Conservation (phyloP, 2,329 filamentous ascomycete species). For the Talaromyces sp. region DNA sequence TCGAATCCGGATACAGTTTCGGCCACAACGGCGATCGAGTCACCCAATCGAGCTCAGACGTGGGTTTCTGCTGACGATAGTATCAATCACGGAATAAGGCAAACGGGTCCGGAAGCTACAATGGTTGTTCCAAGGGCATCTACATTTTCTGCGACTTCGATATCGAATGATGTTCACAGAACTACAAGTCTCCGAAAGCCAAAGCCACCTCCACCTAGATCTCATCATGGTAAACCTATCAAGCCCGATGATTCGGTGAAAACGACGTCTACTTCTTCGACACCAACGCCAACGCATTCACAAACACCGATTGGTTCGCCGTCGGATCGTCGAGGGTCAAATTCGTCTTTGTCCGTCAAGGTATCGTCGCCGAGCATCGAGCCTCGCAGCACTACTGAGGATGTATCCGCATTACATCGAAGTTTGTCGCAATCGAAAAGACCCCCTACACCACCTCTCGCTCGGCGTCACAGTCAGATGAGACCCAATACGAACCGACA, state of each 20-base stretch:
- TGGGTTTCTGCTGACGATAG: background rate
- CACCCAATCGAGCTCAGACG: background rate
- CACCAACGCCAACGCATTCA: background rate
- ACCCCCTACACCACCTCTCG: slow-evolving; percentile 48
- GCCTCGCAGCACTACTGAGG: background rate
- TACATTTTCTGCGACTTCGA: slow-evolving; percentile 41
- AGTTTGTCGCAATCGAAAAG: slow-evolving; percentile 38
- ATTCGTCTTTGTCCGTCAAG: slow-evolving; percentile 55
- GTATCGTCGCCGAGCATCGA: slow-evolving; percentile 32
- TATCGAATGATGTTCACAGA: slow-evolving; percentile 44
- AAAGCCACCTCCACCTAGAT: slow-evolving; percentile 70
- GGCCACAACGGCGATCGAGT: background rate
- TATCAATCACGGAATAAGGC: background rate
- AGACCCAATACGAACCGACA: slow-evolving; percentile 31
- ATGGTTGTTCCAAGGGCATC: slow-evolving; percentile 25
- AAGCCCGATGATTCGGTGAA: slow-evolving; percentile 38
- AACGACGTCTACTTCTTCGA: background rate
- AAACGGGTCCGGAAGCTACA: background rate
- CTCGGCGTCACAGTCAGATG: slow-evolving; percentile 48
- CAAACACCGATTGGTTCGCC: slow-evolving; percentile 2
- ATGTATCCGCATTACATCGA: slow-evolving; percentile 27
- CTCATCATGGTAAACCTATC: slow-evolving; percentile 73
- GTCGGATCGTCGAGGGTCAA: slow-evolving; percentile 49
- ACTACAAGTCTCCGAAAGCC: slow-evolving; percentile 48
- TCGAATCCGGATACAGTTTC: slow-evolving; percentile 12